These are phyloP conservation scores for Tritrichomonas foetus DNA, from an alignment of 208 protist genomes.

Conservation along the genomic window DNA sequence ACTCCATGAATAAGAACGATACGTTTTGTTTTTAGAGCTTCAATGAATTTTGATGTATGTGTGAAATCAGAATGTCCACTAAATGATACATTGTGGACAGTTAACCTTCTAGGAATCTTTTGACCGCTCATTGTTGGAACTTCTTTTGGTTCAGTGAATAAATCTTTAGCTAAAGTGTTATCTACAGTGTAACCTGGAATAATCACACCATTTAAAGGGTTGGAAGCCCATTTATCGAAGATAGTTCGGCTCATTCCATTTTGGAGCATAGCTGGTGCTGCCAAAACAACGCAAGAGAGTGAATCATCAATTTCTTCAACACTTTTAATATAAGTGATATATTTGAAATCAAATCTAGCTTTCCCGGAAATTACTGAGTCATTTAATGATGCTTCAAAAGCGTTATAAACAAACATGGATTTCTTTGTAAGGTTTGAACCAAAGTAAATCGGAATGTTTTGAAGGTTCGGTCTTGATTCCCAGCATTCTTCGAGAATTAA, in stretches of 20 bases:
- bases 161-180: slow-evolving; percentile 40
- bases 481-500: slow-evolving; percentile 97
- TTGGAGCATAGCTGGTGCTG: slow-evolving; percentile 88
- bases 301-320: slow-evolving; percentile 74
- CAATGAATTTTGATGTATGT: slow-evolving; percentile 46
- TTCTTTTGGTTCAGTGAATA: slow-evolving; percentile 42
- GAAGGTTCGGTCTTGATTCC: slow-evolving; percentile 85
- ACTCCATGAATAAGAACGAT: slow-evolving; percentile 47
- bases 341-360: slow-evolving; percentile 93
- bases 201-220: slow-evolving; percentile 76
- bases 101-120: slow-evolving; percentile 44
- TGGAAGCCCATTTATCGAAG: slow-evolving; percentile 92
- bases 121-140: slow-evolving; percentile 41
- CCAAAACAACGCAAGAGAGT: slow-evolving; percentile 65
- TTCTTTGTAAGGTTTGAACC: slow-evolving; percentile 89
- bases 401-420: slow-evolving; percentile 92
- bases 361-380: slow-evolving; percentile 71
- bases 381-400: slow-evolving; percentile 93
- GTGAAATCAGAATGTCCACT: slow-evolving; percentile 48
- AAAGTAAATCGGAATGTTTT: slow-evolving; percentile 95
- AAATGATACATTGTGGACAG: slow-evolving; percentile 45
- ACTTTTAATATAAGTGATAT: slow-evolving; percentile 80
- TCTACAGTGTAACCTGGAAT: slow-evolving; percentile 49
- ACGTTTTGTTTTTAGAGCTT: slow-evolving; percentile 29
- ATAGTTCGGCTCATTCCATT: slow-evolving; percentile 88